Percentiles rank a stretch among this genome's conserved stretches.
Evolutionary conservation across 2,329 filamentous ascomycete species (phyloP).

Genomic region (Aspergillus melleus): DNA sequence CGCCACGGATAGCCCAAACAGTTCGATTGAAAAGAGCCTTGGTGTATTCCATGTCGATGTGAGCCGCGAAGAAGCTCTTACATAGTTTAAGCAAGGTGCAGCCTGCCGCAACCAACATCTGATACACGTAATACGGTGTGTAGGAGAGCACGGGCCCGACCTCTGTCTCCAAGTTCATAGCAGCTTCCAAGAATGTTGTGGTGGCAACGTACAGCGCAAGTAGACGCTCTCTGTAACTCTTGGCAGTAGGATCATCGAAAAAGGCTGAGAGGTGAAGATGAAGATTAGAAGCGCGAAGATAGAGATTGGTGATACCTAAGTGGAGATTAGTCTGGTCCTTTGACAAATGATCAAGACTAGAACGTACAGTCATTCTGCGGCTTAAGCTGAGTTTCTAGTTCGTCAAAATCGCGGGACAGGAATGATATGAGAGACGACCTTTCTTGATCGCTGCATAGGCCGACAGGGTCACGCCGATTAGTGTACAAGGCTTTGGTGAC

Average conservation of each 20-base stretch:
- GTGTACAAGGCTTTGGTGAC: conserved; percentile 59
- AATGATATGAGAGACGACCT: conserved; percentile 47
- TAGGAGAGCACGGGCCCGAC: conserved; percentile 53
- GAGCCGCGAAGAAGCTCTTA: conserved; percentile 63
- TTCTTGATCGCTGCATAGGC: conserved; percentile 48
- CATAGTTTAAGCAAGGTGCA: conserved; percentile 66
- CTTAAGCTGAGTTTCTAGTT: conserved; percentile 54
- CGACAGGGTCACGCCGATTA: conserved; percentile 56
- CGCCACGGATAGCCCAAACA: conserved; percentile 59
- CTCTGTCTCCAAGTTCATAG: conserved; percentile 45
- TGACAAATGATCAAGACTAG: background rate
- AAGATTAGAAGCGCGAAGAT: conserved; percentile 48
- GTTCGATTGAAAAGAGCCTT: conserved; percentile 60
- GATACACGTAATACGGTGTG: conserved; percentile 63
- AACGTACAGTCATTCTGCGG: conserved; percentile 42
- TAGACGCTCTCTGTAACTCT: conserved; percentile 48
- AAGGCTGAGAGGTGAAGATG: conserved; percentile 52
- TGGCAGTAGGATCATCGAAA: conserved; percentile 49
- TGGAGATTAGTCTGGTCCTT: conserved; percentile 1
- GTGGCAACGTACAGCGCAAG: conserved; percentile 48
- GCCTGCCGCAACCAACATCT: conserved; percentile 66
- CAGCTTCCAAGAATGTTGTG: conserved; percentile 48
- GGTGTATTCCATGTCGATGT: conserved; percentile 57
- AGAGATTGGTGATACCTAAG: conserved; percentile 47
- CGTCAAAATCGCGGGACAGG: conserved; percentile 48